A percentile compares a stretch with the other conserved stretches of the same genome.
phyloP scores from a whole-genome alignment of 192 early-diverging fungal genomes.

The Mortierella hygrophila region DNA sequence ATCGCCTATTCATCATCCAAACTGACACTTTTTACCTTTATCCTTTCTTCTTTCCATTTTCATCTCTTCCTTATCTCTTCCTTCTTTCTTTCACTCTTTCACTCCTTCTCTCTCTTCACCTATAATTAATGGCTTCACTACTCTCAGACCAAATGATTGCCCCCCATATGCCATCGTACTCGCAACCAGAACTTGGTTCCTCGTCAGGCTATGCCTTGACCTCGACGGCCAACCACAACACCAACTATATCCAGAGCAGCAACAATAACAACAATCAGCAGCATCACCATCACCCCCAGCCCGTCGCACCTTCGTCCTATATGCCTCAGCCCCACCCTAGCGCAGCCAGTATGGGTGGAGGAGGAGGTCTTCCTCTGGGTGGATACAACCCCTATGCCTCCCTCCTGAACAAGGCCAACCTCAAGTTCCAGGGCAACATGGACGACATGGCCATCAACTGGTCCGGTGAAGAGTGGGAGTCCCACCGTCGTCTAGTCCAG shows the following conservation, averaged over 20 bases:
- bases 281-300: constrained; percentile 27
- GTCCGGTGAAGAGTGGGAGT: constrained; percentile 73
- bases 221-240: constrained; percentile 22
- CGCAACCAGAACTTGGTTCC: constrained; percentile 32
- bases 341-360: constrained; percentile 1
- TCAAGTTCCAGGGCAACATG: constrained; percentile 65
- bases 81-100: not conserved
- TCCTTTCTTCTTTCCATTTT: not conserved
- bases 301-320: constrained; percentile 47
- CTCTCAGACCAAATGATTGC: constrained; percentile 35
- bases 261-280: constrained; percentile 1
- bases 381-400: constrained; percentile 38
- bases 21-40: constrained; percentile 24
- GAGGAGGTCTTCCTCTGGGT: constrained; percentile 21
- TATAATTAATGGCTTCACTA: not conserved
- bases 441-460: constrained; percentile 76
- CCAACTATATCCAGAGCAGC: constrained; percentile 32
- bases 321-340: constrained; percentile 45
- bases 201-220: constrained; percentile 20
- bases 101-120: not conserved
- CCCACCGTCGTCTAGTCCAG: constrained; percentile 76
- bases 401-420: constrained; percentile 45
- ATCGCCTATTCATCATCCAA: not conserved
- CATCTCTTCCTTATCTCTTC: not conserved
- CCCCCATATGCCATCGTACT: constrained; percentile 30